Base-by-base conservation (phyloP, 2,329 filamentous ascomycete genomes). In the Amauroascus niger region DNA sequence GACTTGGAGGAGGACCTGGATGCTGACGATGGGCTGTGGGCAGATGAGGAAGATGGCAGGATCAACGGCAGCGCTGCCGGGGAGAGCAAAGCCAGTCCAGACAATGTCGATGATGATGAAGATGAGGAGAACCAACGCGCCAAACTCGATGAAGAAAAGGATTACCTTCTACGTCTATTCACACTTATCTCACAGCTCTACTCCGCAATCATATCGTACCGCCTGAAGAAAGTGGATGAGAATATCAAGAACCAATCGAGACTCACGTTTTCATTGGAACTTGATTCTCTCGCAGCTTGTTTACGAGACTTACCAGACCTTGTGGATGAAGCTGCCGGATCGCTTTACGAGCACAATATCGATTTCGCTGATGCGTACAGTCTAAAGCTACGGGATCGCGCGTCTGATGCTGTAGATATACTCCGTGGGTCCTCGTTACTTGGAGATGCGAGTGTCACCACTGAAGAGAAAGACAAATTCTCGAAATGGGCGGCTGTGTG, bases 361-460 rank as follows among this genome's bases (percentile, higher is more conserved):
- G 62, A 67, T 3, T 67, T 64, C 44, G 68, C 65, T 13, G 59
- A 59, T 22, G 59, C 59, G 26, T 69, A 68, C 48, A 55, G 73
- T 40, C 57, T 59, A 35, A 61, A 65, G 52, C 63, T 65, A 4
- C 67, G 65, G 35, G 60, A 61, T 11, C 63, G 61, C 16, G 84
- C 87, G 0, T 77, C 86, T 47, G 73, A 75, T 14, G 84, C 87
- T 18, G 84, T 88, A 37, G 83, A 88, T 33, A 67, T 90, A 7
- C 85, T 86, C 0, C 77, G 74, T 49, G 76, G 80, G 0, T 88
- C 94, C 56, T 95, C 94, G 71, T 79, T 84, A 11, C 69, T 86
- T 16, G 78, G 85, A 41, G 74, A 74, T 0, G 81, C 20, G 1
- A 18, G 4, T n/a, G 35, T 65, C 68, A 6, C 70, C 71, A 78